Evolutionary conservation across 2,329 filamentous ascomycete genomes (phyloP), one percentile per base, ranked within the genome.

Genomic region (Aspergillus fumigatiaffinis): DNA sequence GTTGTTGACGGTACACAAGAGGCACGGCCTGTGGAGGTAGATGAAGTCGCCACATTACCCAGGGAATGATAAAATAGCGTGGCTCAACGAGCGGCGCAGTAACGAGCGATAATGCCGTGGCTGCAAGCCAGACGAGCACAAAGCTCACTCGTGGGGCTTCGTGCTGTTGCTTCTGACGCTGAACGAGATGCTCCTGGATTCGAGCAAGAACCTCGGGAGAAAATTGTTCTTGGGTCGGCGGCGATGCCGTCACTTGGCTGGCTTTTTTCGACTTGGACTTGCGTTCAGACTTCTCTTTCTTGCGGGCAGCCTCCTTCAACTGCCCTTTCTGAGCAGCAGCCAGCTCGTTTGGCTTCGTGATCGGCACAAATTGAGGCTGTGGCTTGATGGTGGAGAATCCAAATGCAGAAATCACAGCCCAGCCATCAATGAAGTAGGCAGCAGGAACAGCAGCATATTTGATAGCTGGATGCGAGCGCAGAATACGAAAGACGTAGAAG

Each of bases 41-140:
- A 67, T 95, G 83, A 7, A 97, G 76, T 0, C 94, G 84, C 91
- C 92, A 97, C 67, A 97, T 87, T 8, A 97, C 84, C 91, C 92
- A 99, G 0, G 93, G 92, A 12, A 97, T 81, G 70, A 99, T 95
- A 73, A 96, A 96, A 74, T 99, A 99, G 14, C 94, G 85, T 14
- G 94, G 94, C 73, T 99, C 94, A 9, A 99, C 93, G 0, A 99
- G 82, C 0, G 94, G 92, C 0, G 94, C 92, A 0, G 91, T 94
- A 54, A 96, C 77, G 12, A 99, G 83, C 0, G 90, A 93, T 3
- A 96, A 79, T 0, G 87, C 70, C 0, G 92, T 92, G 0, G 92
- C 83, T 4, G 86, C 76, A 7, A 96, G 71, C 80, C 83, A 87
- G 29, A 87, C 74, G 23, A 87, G 68, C 12, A 84, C 73, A 64